Evolutionary conservation across 1,139 yeast genomes (phyloP).

Genomic region (Taphrina pruni): DNA sequence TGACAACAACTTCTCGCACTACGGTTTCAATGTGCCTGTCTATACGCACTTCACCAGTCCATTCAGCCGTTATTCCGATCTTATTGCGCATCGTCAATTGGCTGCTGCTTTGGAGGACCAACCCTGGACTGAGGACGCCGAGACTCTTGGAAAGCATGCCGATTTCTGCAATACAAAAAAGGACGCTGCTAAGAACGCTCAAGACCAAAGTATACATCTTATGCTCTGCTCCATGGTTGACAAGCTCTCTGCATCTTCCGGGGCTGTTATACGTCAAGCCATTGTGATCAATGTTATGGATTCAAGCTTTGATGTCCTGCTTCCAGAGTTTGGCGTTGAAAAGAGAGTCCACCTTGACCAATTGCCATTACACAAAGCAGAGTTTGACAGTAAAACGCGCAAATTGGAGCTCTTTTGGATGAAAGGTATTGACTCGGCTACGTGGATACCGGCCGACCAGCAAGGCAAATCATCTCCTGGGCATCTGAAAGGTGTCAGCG

Average conservation of each 20-base stretch:
- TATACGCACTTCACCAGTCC: slow-evolving; percentile 96
- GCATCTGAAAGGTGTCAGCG: slow-evolving; percentile 74
- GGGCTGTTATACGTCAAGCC: slow-evolving; percentile 80
- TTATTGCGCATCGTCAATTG: slow-evolving; percentile 89
- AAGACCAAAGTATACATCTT: slow-evolving; percentile 91
- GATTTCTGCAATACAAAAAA: slow-evolving; percentile 95
- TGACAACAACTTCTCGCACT: slow-evolving; percentile 72
- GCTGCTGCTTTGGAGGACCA: slow-evolving; percentile 63
- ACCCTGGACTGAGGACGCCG: slow-evolving; percentile 60
- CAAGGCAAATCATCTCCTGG: slow-evolving; percentile 77
- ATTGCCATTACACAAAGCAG: slow-evolving; percentile 88
- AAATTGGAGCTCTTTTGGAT: slow-evolving; percentile 91
- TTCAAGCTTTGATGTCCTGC: slow-evolving; percentile 90
- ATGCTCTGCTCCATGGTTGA: slow-evolving; percentile 82
- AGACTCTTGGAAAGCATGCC: slow-evolving; percentile 76
- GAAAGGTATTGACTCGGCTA: slow-evolving; percentile 86
- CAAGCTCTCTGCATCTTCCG: slow-evolving; percentile 71
- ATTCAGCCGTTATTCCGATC: slow-evolving; percentile 86
- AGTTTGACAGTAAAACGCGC: slow-evolving; percentile 69
- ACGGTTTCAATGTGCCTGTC: slow-evolving; percentile 77
- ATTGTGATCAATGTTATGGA: slow-evolving; percentile 91
- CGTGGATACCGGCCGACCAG: slow-evolving; percentile 85
- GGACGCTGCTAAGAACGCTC: slow-evolving; percentile 91
- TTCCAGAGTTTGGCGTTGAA: slow-evolving; percentile 95
- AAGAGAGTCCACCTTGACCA: slow-evolving; percentile 98